Conservation (phyloP, 2,329 filamentous ascomycete species). For the Aspergillus ochraceoroseus region DNA sequence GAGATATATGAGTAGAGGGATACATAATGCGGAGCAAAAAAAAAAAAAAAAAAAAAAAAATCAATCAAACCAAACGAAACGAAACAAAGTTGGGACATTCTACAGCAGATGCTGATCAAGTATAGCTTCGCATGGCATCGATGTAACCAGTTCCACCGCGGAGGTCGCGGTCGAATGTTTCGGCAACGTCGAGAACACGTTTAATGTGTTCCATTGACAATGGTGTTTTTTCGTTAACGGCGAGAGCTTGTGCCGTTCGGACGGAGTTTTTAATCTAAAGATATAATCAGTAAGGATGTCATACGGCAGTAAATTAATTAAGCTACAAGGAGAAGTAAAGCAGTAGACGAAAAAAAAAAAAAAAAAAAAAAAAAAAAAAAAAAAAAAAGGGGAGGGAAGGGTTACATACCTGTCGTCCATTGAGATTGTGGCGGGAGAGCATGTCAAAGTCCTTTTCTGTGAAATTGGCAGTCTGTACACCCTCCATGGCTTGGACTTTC, state of each 20-base stretch:
- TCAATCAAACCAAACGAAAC: not conserved
- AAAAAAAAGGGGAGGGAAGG: not conserved
- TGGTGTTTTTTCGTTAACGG: constrained; percentile 65
- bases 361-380: too few species aligned
- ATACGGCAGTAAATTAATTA: too few species aligned
- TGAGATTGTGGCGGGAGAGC: constrained; percentile 64
- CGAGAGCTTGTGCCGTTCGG: constrained; percentile 74
- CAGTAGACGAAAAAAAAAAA: too few species aligned
- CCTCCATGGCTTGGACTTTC: constrained; percentile 62
- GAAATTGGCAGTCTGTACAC: constrained; percentile 46
- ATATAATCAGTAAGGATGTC: too few species aligned
- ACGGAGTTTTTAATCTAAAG: constrained; percentile 80
- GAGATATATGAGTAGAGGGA: not conserved
- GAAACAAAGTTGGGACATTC: constrained; percentile 6
- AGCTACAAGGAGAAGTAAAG: too few species aligned
- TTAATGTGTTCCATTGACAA: constrained; percentile 75
- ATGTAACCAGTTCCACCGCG: constrained; percentile 74
- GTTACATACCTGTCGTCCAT: constrained; percentile 57
- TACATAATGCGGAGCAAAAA: too few species aligned
- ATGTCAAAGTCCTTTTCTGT: constrained; percentile 61
- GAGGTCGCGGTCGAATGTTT: constrained; percentile 76
- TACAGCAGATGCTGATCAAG: too few species aligned
- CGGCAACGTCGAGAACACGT: constrained; percentile 76
- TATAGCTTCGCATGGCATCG: constrained; percentile 78
- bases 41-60: constrained; percentile 1